Conservation (phyloP, 2,329 filamentous ascomycete genomes). For the Trichophyton rubrum region DNA sequence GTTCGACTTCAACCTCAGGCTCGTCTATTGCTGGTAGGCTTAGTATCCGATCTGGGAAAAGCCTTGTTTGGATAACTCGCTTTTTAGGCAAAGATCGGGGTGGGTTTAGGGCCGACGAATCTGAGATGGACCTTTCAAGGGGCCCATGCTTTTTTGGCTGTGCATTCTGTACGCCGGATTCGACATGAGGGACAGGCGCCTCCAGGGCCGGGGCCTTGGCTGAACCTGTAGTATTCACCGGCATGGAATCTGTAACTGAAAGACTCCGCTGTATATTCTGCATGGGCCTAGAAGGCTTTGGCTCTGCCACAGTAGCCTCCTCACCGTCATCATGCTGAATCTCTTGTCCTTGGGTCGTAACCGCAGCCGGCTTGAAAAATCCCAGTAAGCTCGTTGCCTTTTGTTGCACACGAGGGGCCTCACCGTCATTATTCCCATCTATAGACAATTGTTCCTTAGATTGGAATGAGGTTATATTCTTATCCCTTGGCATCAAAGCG, state of each 20-base stretch:
- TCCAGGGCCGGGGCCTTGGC: not conserved
- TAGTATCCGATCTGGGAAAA: not conserved
- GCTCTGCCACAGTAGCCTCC: not conserved
- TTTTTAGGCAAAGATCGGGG: slow-evolving; percentile 1
- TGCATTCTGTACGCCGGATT: not conserved
- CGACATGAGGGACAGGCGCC: not conserved
- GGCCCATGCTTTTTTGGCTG: not conserved
- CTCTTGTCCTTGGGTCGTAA: not conserved
- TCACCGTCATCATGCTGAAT: not conserved
- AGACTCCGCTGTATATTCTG: not conserved
- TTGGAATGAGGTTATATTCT: not conserved
- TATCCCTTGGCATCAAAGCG: not conserved
- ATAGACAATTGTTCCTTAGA: not conserved
- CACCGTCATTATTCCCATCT: not conserved
- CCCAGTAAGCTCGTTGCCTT: not conserved
- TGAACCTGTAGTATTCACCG: not conserved
- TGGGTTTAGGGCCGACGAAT: slow-evolving; percentile 21
- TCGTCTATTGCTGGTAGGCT: slow-evolving; percentile 2
- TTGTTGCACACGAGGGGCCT: not conserved
- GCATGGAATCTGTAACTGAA: not conserved
- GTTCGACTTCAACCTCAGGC: slow-evolving; percentile 17
- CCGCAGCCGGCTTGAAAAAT: slow-evolving; percentile 2
- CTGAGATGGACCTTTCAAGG: slow-evolving; percentile 26
- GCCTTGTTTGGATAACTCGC: not conserved
- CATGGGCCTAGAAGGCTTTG: not conserved